Percentiles rank a stretch among this genome's conserved stretches.
Conservation (phyloP, 1,139 yeast species). For the Candida pseudoviswanathii region DNA sequence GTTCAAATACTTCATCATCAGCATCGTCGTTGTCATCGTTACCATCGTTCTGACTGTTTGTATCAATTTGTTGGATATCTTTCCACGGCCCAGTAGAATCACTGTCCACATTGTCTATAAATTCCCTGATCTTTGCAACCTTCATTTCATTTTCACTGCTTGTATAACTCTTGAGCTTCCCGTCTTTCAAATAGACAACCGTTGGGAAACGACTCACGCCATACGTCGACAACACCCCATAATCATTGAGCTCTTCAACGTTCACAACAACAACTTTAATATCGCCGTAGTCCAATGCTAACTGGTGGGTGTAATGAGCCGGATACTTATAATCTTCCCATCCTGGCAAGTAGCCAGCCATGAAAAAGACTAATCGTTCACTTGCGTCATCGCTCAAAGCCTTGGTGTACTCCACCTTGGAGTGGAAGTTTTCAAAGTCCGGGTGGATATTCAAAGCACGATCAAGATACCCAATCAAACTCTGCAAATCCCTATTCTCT, state of each 20-base stretch:
- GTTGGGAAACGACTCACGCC: conserved; percentile 40
- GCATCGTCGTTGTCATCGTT: not conserved
- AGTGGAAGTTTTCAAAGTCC: conserved; percentile 20
- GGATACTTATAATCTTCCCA: conserved; percentile 39
- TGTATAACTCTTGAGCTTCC: conserved; percentile 25
- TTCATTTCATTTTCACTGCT: conserved; percentile 21
- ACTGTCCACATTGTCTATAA: conserved; percentile 22
- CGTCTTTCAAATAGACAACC: conserved; percentile 25
- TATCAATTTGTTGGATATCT: conserved; percentile 13
- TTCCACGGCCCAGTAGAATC: conserved; percentile 24
- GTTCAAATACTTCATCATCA: conserved; percentile 12
- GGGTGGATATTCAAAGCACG: conserved; percentile 18
- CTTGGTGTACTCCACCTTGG: conserved; percentile 15
- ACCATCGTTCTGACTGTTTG: conserved; percentile 7
- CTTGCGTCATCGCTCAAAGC: conserved; percentile 1
- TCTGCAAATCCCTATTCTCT: conserved; percentile 25
- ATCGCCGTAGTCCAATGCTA: conserved; percentile 21
- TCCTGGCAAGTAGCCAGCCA: conserved; percentile 24
- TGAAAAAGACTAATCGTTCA: conserved; percentile 30
- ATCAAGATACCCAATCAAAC: conserved; percentile 19
- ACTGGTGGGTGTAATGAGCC: conserved; percentile 36
- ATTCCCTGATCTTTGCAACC: conserved; percentile 22
- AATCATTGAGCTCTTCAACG: conserved; percentile 22
- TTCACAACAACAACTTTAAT: conserved; percentile 29
- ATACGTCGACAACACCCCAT: conserved; percentile 25